phyloP scores from a whole-genome alignment of 805 yeast genomes.

The Starmera dryadoides region DNA sequence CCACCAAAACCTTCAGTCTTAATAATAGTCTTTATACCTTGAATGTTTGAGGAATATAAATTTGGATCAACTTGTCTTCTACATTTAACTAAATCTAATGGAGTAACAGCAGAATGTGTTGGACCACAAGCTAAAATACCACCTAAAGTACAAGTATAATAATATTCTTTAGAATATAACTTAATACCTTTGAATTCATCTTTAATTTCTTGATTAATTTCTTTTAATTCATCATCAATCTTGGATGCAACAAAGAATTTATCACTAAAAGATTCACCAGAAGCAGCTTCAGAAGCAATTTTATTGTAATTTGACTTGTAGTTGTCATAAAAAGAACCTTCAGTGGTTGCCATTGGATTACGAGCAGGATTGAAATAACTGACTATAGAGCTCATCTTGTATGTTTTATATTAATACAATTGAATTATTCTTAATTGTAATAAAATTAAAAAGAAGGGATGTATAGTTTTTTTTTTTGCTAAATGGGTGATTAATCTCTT shows the following conservation, averaged over 20 bases:
- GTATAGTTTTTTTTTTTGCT: no score
- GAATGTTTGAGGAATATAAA: conserved; percentile 67
- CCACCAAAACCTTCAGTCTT: conserved; percentile 69
- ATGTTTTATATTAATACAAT: neutral
- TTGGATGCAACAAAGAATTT: neutral
- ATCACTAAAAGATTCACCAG: neutral
- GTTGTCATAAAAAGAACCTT: neutral
- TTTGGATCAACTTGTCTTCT: conserved; percentile 80
- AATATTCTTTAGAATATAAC: conserved; percentile 34
- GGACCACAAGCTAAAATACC: conserved; percentile 90
- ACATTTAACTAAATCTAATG: conserved; percentile 89
- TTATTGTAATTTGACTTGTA: neutral
- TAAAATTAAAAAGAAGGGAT: no score
- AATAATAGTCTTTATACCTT: conserved; percentile 76
- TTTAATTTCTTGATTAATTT: conserved; percentile 5
- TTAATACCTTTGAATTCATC: conserved; percentile 18
- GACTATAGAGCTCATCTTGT: neutral
- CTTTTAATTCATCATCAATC: conserved; percentile 3
- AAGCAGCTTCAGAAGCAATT: neutral
- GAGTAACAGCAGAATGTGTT: conserved; percentile 89
- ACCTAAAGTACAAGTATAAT: conserved; percentile 53
- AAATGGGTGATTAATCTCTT: no score
- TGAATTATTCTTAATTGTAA: no score
- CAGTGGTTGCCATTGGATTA: neutral
- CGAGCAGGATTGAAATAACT: neutral